These are phyloP conservation scores for Saccharomyces kudriavzevii DNA, from an alignment of 805 yeast genomes.

Conservation along the genomic window DNA sequence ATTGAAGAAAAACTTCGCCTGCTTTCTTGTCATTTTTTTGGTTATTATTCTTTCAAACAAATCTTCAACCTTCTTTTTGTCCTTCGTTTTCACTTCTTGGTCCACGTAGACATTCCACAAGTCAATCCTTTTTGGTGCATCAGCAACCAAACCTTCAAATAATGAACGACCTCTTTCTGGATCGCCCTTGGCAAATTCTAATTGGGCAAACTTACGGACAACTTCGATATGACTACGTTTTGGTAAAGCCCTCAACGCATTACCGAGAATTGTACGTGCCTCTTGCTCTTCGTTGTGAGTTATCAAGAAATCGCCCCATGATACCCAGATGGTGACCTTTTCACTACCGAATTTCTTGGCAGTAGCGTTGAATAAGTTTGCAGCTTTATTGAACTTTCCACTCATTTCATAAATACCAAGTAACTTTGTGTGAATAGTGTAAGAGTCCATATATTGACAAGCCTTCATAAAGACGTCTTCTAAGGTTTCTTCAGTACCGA, in stretches of 20 bases:
- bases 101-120: constrained; percentile 93
- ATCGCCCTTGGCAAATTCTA: constrained; percentile 82
- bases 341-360: constrained; percentile 73
- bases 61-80: constrained; percentile 60
- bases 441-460: constrained; percentile 85
- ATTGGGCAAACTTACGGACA: constrained; percentile 80
- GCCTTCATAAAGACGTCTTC: constrained; percentile 77
- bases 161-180: constrained; percentile 90
- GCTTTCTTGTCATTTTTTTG: constrained; percentile 67
- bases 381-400: constrained; percentile 66
- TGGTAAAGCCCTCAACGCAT: constrained; percentile 62
- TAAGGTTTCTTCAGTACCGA: constrained; percentile 77
- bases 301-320: constrained; percentile 68
- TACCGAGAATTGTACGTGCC: constrained; percentile 67
- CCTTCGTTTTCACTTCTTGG: constrained; percentile 72
- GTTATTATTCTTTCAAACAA: constrained; percentile 73
- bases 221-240: constrained; percentile 69
- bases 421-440: constrained; percentile 70
- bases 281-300: constrained; percentile 46
- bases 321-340: constrained; percentile 66
- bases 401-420: constrained; percentile 67
- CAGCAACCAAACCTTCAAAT: constrained; percentile 84
- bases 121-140: constrained; percentile 87
- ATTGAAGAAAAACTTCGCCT: constrained; percentile 88
- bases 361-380: constrained; percentile 53